A percentile compares a stretch with the other conserved stretches of the same genome.
Evolutionary conservation across 257 asterid genomes (phyloP).

Genomic region (Sherardia arvensis): DNA sequence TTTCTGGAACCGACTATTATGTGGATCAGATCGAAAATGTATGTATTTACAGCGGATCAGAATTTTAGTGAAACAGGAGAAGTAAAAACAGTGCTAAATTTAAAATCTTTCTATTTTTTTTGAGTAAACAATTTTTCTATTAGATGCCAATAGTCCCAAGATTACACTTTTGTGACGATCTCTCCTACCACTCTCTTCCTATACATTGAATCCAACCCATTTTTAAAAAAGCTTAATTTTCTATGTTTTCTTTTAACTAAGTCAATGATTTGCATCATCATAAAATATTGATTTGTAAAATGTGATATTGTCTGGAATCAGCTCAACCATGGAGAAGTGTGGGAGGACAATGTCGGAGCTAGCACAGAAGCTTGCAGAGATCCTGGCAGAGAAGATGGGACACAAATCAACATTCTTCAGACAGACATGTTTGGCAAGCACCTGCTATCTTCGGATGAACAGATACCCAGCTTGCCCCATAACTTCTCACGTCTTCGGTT

Average conservation of each 20-base stretch:
- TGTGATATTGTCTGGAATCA: conserved; percentile 13
- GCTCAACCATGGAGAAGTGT: conserved; percentile 59
- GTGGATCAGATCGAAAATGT: too few species aligned
- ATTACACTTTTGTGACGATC: too few species aligned
- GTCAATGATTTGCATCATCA: neutral
- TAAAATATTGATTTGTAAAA: neutral
- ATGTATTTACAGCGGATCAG: too few species aligned
- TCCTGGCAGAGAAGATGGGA: conserved; percentile 53
- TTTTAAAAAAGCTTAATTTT: too few species aligned
- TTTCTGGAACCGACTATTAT: too few species aligned
- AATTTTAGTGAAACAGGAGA: too few species aligned
- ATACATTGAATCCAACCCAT: too few species aligned
- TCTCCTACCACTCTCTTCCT: too few species aligned
- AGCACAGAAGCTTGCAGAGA: conserved; percentile 42
- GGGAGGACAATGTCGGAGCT: conserved; percentile 39
- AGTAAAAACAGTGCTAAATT: too few species aligned
- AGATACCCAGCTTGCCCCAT: conserved; percentile 64
- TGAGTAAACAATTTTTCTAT: too few species aligned
- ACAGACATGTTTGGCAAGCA: conserved; percentile 41
- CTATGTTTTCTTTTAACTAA: neutral
- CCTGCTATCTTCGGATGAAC: conserved; percentile 73
- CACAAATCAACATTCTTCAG: conserved; percentile 32
- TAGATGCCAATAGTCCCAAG: too few species aligned
- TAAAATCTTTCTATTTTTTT: too few species aligned
- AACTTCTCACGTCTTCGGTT: conserved; percentile 41